Percentiles rank a stretch among this genome's conserved stretches.
Conservation (phyloP, 305 asterid genomes). For the Fraxinus latifolia region DNA sequence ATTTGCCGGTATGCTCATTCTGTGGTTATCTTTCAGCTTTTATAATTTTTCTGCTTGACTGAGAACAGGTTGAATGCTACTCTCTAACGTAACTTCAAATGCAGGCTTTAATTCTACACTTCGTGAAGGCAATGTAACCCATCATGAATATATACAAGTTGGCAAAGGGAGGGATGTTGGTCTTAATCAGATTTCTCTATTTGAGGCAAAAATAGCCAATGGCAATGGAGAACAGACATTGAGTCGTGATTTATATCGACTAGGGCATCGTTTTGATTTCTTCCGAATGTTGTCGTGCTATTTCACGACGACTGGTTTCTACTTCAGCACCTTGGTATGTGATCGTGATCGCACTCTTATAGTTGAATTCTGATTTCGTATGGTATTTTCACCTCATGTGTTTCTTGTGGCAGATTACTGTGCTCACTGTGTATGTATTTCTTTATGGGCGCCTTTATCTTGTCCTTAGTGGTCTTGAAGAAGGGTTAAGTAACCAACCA, state of each 20-base stretch:
- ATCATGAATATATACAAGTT: constrained; percentile 95
- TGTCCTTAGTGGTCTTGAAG: constrained; percentile 88
- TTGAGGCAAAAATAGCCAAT: constrained; percentile 93
- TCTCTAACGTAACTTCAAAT: constrained; percentile 4
- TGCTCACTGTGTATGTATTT: constrained; percentile 81
- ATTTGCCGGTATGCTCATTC: constrained; percentile 69
- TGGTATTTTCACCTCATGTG: constrained; percentile 16
- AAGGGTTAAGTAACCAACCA: constrained; percentile 58
- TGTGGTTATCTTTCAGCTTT: neutral
- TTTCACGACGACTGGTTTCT: constrained; percentile 91
- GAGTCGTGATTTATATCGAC: constrained; percentile 87
- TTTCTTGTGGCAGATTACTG: constrained; percentile 68
- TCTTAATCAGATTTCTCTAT: constrained; percentile 87
- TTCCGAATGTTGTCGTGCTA: constrained; percentile 88
- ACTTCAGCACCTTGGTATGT: constrained; percentile 84
- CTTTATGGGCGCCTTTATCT: constrained; percentile 95
- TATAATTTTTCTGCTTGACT: constrained; percentile 1
- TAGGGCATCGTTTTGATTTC: constrained; percentile 96
- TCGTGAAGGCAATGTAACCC: constrained; percentile 94
- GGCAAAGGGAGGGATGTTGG: constrained; percentile 98
- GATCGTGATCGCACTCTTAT: constrained; percentile 3
- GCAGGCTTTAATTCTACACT: constrained; percentile 95
- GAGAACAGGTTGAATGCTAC: constrained; percentile 17
- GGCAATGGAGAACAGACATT: constrained; percentile 96
- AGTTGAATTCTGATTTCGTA: neutral